phyloP scores from a whole-genome alignment of 2,329 filamentous ascomycete genomes.

The Aspergillus flavus region DNA sequence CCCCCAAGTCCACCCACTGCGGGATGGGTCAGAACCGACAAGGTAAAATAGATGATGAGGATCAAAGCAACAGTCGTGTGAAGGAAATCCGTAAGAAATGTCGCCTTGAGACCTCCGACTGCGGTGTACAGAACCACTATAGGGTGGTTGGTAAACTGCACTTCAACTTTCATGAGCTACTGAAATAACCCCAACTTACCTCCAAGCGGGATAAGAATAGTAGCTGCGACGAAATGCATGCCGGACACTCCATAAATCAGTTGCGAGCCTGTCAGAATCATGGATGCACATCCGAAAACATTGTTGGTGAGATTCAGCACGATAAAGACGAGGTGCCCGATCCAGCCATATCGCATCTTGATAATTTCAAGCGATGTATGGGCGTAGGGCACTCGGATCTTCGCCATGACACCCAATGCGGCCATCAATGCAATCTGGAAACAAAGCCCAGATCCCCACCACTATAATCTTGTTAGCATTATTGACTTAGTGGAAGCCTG shows the following conservation, averaged over 20 bases:
- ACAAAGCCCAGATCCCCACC: constrained; percentile 44
- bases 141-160: neutral
- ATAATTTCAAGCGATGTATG: constrained; percentile 57
- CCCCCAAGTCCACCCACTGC: constrained; percentile 47
- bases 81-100: constrained; percentile 53
- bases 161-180: neutral
- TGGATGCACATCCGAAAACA: constrained; percentile 48
- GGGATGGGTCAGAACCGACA: constrained; percentile 48
- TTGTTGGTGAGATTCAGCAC: constrained; percentile 48
- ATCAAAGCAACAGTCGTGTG: constrained; percentile 54
- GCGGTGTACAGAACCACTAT: constrained; percentile 52
- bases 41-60: constrained; percentile 52
- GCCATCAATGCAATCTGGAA: constrained; percentile 57
- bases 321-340: constrained; percentile 46
- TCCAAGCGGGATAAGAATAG: constrained; percentile 50
- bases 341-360: constrained; percentile 50
- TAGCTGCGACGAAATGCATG: constrained; percentile 52
- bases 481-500: accelerated
- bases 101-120: constrained; percentile 53
- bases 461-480: constrained; percentile 21
- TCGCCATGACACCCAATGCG: constrained; percentile 51
- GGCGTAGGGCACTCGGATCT: constrained; percentile 54
- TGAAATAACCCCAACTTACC: constrained; percentile 29
- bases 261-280: constrained; percentile 51
- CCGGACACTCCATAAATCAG: constrained; percentile 51